Base-by-base conservation (phyloP, 1,284 basidiomycete genomes). In the Chalciporus sp. region DNA sequence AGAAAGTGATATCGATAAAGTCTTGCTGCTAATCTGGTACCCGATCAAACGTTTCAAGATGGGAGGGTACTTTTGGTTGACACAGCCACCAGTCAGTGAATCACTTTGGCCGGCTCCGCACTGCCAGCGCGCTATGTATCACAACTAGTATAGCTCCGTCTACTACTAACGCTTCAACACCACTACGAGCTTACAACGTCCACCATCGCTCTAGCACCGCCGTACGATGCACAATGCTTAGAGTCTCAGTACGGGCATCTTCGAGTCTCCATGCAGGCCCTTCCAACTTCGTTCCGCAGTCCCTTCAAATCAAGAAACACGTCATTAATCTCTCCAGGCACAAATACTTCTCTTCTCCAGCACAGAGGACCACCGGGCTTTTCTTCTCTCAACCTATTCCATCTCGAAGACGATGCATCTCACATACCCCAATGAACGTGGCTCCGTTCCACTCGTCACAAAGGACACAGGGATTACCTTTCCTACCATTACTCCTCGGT, bases 371-470 rank as follows among this genome's bases (percentile, higher is more conserved):
- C 19, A 12, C 45, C n/a, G 16, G 50, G 39, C n/a, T 45, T 17
- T 14, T 58, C 49, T 54, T 57, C 46, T 39, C 47, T 33, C 58
- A 47, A 40, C 33, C 35, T 39, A 28, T 33, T 51, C 40, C 17
- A 4, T 26, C 20, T 19, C 49, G 43, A 49, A 58, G 45, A 16
- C 57, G 27, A 23, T 17, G 54, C 42, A 16, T 51, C 12, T 43
- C 31, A 5, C 37, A 48, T 47, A 29, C 35, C 26, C 46, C 52
- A 14, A 50, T 23, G 14, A 42, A 50, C 27, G 49, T 57, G n/a
- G 51, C 56, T 39, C 51, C 48, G 40, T 80, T 82, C 57, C 81
- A 83, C 55, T 61, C 78, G 6, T 78, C 81, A 1, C 65, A 64
- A 26, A 61, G 57, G 2, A 71, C 65, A 31, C 64, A 77, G 42